These are phyloP conservation scores for Cicer cuneatum DNA, from an alignment of 306 rosid genomes.

Conservation along the genomic window DNA sequence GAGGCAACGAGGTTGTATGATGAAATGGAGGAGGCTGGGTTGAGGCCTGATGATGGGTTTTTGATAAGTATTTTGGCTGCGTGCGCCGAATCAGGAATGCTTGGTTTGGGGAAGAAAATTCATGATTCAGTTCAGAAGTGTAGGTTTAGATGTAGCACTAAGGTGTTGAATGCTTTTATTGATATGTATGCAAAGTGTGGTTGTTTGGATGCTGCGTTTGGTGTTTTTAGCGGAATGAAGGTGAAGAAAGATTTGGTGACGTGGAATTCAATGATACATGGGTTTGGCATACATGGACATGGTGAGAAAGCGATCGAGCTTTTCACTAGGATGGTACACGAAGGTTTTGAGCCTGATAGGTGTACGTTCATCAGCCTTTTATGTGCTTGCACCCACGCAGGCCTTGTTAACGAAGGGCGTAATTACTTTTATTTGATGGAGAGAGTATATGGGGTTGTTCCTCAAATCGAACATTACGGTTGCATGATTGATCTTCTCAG, in stretches of 20 bases:
- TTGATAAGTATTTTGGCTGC: conserved; percentile 70
- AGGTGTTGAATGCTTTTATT: conserved; percentile 72
- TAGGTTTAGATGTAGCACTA: conserved; percentile 62
- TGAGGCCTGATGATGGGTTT: conserved; percentile 68
- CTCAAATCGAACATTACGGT: conserved; percentile 77
- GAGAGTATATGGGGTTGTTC: conserved; percentile 65
- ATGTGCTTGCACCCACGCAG: conserved; percentile 84
- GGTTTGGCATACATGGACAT: conserved; percentile 78
- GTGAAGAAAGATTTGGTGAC: conserved; percentile 67
- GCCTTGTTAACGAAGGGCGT: conserved; percentile 74
- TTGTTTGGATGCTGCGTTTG: conserved; percentile 59
- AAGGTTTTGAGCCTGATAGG: conserved; percentile 73
- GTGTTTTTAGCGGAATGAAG: conserved; percentile 55
- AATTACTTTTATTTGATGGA: conserved; percentile 69
- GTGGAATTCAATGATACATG: conserved; percentile 88
- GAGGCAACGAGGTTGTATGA: conserved; percentile 65
- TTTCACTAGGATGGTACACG: conserved; percentile 66
- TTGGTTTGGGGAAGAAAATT: conserved; percentile 70
- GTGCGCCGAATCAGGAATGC: conserved; percentile 78
- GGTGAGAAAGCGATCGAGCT: conserved; percentile 73
- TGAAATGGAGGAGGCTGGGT: conserved; percentile 66
- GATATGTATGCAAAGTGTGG: conserved; percentile 94
- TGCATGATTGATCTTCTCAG: conserved; percentile 88
- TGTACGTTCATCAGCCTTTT: conserved; percentile 73
- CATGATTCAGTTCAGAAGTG: conserved; percentile 59